Percentiles rank a stretch among this genome's conserved stretches.
Evolutionary conservation across 371 early-diverging fungal species (phyloP).

Genomic region (Globomyces sp.): DNA sequence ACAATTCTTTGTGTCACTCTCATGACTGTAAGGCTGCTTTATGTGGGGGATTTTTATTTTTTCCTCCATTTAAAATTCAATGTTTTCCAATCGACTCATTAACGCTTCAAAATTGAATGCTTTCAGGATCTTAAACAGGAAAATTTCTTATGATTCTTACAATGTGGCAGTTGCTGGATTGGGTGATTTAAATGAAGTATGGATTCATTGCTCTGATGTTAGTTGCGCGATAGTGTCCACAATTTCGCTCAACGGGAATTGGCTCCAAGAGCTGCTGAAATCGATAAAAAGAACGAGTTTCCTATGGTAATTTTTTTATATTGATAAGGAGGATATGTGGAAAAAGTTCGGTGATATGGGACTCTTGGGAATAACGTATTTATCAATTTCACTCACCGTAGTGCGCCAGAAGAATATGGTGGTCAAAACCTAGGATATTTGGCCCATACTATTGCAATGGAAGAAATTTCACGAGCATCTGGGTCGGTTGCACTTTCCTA

Average conservation of each 20-base stretch:
- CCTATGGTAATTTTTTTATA: conserved; percentile 52
- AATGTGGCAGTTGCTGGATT: conserved; percentile 74
- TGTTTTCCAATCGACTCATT: no score
- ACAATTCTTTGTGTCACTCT: background rate
- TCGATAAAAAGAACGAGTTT: conserved; percentile 85
- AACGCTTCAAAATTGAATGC: no score
- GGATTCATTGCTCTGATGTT: conserved; percentile 50
- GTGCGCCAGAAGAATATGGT: conserved; percentile 75
- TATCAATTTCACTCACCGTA: no score
- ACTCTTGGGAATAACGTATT: conserved; percentile 77
- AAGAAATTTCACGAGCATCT: conserved; percentile 87
- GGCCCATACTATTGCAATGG: conserved; percentile 91
- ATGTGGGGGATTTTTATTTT: no score
- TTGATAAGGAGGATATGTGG: conserved; percentile 76
- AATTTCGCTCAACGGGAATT: conserved; percentile 82
- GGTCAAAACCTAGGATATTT: conserved; percentile 91
- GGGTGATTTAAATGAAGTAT: conserved; percentile 39
- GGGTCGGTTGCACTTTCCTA: conserved; percentile 92
- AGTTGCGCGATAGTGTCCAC: conserved; percentile 62
- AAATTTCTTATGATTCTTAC: conserved; percentile 53
- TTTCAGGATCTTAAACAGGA: background rate
- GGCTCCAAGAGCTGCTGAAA: conserved; percentile 76
- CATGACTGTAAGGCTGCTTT: background rate
- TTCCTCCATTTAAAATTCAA: no score
- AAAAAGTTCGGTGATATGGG: conserved; percentile 96